These are phyloP conservation scores for Fomitopsis pinicola DNA, from an alignment of 1,284 basidiomycete species.

Conservation along the genomic window DNA sequence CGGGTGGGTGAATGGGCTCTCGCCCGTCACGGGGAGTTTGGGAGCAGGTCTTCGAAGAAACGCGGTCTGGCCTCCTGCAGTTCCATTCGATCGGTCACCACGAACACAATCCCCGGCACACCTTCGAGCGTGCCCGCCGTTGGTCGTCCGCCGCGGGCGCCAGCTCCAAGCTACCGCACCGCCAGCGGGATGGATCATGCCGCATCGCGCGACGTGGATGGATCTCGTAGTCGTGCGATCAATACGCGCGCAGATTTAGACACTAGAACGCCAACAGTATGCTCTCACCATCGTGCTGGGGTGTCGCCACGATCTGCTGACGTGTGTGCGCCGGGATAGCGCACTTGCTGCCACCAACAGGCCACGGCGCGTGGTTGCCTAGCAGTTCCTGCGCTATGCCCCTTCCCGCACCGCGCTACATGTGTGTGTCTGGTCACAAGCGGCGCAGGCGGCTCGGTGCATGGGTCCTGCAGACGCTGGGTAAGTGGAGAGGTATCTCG, in stretches of 20 bases:
- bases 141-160: not conserved
- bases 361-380: not conserved
- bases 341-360: not conserved
- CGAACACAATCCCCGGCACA: not conserved
- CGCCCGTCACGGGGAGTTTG: not conserved
- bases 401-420: not conserved
- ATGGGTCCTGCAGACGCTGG: not conserved
- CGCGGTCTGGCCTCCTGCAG: not conserved
- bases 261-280: not conserved
- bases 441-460: not conserved
- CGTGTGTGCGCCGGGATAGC: not conserved
- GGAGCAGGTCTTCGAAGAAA: not conserved
- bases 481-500: not conserved
- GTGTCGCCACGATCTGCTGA: not conserved
- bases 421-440: not conserved
- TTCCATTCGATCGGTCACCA: not conserved
- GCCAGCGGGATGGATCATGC: not conserved
- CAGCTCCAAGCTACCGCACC: not conserved
- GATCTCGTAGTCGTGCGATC: not conserved
- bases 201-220: not conserved
- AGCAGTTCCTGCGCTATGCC: not conserved
- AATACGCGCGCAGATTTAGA: not conserved
- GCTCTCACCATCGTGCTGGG: not conserved
- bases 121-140: not conserved
- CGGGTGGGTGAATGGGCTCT: not conserved